Percentiles rank a stretch among this genome's conserved stretches.
Evolutionary conservation across 2,329 filamentous ascomycete genomes (phyloP).

Genomic region (Coniochaeta hoffmannii): DNA sequence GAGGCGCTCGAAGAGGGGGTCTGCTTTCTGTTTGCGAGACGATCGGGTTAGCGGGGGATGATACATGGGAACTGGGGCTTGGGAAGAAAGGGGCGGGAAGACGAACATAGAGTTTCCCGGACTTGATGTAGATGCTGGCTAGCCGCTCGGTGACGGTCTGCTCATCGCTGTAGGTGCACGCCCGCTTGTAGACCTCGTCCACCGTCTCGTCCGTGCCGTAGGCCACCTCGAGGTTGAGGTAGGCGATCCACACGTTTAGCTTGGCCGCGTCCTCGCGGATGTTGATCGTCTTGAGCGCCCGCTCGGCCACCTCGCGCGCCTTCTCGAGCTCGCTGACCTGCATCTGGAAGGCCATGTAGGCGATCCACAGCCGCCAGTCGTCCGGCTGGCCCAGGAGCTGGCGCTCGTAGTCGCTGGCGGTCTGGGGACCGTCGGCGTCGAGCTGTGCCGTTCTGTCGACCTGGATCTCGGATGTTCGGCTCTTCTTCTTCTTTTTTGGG

Average conservation of each 20-base stretch:
- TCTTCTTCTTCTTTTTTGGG: conserved; percentile 62
- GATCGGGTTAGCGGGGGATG: too few relatives aligned
- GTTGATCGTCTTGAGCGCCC: conserved; percentile 84
- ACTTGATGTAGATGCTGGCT: conserved; percentile 91
- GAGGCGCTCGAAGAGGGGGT: conserved; percentile 78
- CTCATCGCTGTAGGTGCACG: conserved; percentile 88
- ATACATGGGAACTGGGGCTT: not conserved
- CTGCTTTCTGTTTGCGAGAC: conserved; percentile 69
- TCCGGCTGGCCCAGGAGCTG: conserved; percentile 87
- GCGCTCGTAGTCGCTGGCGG: conserved; percentile 86
- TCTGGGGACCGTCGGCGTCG: conserved; percentile 81
- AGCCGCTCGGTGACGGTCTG: conserved; percentile 85
- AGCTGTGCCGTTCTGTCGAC: conserved; percentile 89
- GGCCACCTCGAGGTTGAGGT: conserved; percentile 87
- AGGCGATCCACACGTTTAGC: conserved; percentile 89
- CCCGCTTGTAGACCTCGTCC: conserved; percentile 82
- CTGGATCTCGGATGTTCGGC: conserved; percentile 68
- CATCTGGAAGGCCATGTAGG: conserved; percentile 98
- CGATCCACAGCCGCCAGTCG: conserved; percentile 88
- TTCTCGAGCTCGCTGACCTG: conserved; percentile 83
- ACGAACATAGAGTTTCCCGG: conserved; percentile 67
- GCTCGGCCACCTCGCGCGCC: conserved; percentile 82
- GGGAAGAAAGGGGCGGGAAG: not conserved
- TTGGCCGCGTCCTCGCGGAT: conserved; percentile 89
- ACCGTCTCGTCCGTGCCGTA: conserved; percentile 79